These are phyloP conservation scores for Corylus avellana DNA, from an alignment of 306 rosid genomes.

Conservation along the genomic window DNA sequence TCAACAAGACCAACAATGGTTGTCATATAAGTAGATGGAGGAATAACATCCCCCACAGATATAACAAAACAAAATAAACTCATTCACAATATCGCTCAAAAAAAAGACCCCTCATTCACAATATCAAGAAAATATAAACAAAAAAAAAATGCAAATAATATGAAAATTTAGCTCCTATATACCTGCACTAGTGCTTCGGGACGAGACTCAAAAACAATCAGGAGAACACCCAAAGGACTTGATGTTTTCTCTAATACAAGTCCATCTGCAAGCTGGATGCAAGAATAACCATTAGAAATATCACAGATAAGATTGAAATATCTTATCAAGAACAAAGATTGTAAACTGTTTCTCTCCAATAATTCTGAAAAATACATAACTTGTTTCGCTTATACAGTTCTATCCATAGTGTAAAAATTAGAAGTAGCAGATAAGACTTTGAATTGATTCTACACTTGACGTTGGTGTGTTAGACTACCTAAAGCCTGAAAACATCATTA, in stretches of 20 bases:
- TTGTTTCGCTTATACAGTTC: not conserved
- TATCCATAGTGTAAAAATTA: not conserved
- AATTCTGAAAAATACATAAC: slow-evolving; percentile 2
- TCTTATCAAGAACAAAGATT: not conserved
- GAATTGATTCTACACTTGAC: not conserved
- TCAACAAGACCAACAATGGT: not conserved
- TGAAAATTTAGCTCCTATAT: slow-evolving; percentile 4
- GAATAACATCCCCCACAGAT: slow-evolving; percentile 7
- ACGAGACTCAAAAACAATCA: slow-evolving; percentile 96
- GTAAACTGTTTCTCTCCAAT: not conserved
- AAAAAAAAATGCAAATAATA: not conserved
- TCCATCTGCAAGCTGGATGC: slow-evolving; percentile 83
- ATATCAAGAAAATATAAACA: not conserved
- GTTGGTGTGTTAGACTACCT: slow-evolving; percentile 14
- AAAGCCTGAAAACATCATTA: slow-evolving; percentile 12
- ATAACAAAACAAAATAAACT: not conserved
- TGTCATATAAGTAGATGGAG: not conserved
- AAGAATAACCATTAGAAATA: slow-evolving; percentile 37
- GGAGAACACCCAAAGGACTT: slow-evolving; percentile 90
- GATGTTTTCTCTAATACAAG: slow-evolving; percentile 91
- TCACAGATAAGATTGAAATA: not conserved
- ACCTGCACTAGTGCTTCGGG: slow-evolving; percentile 99
- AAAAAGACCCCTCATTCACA: not conserved
- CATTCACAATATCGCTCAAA: not conserved
- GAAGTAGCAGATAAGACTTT: not conserved